Evolutionary conservation across 371 early-diverging fungal genomes (phyloP).

Genomic region (Actinomucor elegans): DNA sequence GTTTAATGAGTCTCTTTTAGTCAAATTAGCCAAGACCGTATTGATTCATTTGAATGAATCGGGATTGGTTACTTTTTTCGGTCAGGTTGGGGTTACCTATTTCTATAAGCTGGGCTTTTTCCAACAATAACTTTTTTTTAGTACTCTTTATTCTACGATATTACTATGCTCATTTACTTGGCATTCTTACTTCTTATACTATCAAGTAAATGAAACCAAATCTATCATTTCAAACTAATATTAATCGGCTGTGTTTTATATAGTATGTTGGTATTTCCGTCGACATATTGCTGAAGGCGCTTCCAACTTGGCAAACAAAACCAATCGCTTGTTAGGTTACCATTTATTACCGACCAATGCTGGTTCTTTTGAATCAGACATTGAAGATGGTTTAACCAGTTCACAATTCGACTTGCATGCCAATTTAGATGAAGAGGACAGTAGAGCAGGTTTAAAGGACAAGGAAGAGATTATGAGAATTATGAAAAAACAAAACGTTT

Average conservation of each 20-base stretch:
- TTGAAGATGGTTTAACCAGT: slow-evolving; percentile 73
- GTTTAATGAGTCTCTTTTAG: too few species aligned
- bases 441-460: slow-evolving; percentile 74
- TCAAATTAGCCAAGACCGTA: too few species aligned
- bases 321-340: slow-evolving; percentile 46
- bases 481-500: slow-evolving; percentile 70
- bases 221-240: background rate
- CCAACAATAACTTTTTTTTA: too few species aligned
- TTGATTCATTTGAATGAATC: too few species aligned
- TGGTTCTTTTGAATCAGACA: slow-evolving; percentile 60
- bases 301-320: slow-evolving; percentile 36
- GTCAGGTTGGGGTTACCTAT: too few species aligned
- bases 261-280: slow-evolving; percentile 38
- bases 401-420: slow-evolving; percentile 68
- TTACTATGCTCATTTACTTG: slow-evolving; percentile 14
- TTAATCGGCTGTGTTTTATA: background rate
- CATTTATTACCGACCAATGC: slow-evolving; percentile 44
- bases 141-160: too few species aligned
- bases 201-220: slow-evolving; percentile 14
- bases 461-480: slow-evolving; percentile 70
- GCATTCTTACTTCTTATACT: slow-evolving; percentile 10
- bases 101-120: too few species aligned
- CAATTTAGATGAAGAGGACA: slow-evolving; percentile 68
- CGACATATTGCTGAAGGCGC: slow-evolving; percentile 20
- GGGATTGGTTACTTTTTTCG: too few species aligned